phyloP scores from a whole-genome alignment of 208 protist species.

The Acanthamoeba culbertsoni region DNA sequence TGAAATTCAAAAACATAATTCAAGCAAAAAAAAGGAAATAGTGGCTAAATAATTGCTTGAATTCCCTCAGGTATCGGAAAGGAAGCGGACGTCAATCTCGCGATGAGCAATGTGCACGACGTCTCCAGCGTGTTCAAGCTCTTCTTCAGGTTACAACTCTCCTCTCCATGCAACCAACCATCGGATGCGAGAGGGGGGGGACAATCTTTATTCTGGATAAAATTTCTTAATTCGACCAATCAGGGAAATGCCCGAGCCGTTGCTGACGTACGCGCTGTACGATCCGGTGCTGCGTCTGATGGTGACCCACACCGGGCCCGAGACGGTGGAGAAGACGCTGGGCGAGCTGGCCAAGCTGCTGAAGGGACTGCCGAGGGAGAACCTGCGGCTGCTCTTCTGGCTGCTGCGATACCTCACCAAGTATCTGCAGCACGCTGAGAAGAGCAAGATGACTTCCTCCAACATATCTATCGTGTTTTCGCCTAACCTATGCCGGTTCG shows the following conservation, averaged over 20 bases:
- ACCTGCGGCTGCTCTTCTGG: constrained; percentile 5
- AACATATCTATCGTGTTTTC: constrained; percentile 49
- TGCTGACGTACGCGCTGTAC: constrained; percentile 26
- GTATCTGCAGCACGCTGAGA: not conserved
- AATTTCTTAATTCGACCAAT: no score
- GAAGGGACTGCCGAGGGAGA: not conserved
- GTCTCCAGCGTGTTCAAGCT: constrained; percentile 46
- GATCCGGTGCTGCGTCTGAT: not conserved
- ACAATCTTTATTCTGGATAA: not conserved
- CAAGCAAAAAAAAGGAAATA: not conserved
- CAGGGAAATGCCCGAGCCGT: constrained; percentile 38
- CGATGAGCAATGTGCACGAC: constrained; percentile 6
- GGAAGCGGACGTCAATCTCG: constrained; percentile 12
- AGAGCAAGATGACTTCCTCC: constrained; percentile 43
- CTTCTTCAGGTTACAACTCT: not conserved
- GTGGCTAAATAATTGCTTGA: no score
- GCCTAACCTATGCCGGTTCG: constrained; percentile 42
- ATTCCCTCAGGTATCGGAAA: not conserved
- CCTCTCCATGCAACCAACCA: not conserved
- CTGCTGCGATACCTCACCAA: constrained; percentile 44
- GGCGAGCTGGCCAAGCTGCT: constrained; percentile 20
- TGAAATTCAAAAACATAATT: not conserved
- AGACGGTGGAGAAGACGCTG: not conserved
- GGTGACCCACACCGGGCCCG: not conserved
- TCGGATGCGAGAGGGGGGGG: not conserved